Evolutionary conservation across 345 rosid species (phyloP), one percentile per base, ranked within the genome.

Genomic region (Pistacia integerrima): DNA sequence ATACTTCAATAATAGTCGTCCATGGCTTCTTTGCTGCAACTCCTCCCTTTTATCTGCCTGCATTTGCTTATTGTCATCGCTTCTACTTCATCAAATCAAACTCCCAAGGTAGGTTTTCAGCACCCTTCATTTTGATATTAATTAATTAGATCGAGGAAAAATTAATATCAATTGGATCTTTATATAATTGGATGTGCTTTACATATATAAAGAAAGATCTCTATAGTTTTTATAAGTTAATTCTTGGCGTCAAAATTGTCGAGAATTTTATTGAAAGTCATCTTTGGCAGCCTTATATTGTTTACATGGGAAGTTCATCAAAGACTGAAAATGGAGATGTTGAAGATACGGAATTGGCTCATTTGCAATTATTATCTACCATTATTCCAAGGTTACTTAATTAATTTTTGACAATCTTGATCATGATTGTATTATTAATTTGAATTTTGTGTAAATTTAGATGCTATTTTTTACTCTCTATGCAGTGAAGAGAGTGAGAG

Each of bases 231-330:
- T 25, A 25, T 25, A 25, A 25, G 25, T 25, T 25, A 25, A 25
- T 25, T 25, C 25, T 25, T 25, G 25, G 25, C 25, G 25, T 25
- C 25, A 25, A 25, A 25, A 25, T 25, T 25, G 25, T 25, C 25
- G 25, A 25, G 25, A 25, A 25, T 25, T 25, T 25, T 25, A 25
- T 25, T 25, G 25, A 25, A 25, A 25, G 25, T 25, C 25, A 25
- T 8, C 62, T 25, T 17, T 74, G 59, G 75, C 90, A 90, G 92
- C 82, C 65, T 52, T 87, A 90, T 81, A 84, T 90, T 62, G 92
- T 90, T 14, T 90, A 90, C 35, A 90, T 90, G 94, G 94, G 94
- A 82, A 85, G 90, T 72, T 81, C 90, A 65, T 74, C 82, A 12
- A 60, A 25, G 55, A 56, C 4, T 35, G 77, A 69, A 8, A 62